Base-by-base conservation (phyloP, 805 yeast genomes). In the Lachancea sp. region DNA sequence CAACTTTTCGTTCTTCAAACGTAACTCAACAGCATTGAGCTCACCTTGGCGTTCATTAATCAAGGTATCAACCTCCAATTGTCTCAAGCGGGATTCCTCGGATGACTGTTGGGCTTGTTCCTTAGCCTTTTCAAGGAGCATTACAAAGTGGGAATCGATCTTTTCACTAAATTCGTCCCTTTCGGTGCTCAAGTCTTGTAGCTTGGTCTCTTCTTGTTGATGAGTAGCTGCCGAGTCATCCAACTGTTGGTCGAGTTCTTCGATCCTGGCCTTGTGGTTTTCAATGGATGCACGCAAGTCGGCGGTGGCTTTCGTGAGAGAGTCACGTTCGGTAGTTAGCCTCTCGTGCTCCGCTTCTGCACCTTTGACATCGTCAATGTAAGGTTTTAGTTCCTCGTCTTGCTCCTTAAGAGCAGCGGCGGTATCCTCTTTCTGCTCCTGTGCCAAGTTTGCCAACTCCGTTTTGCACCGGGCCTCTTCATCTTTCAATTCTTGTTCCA, bases 271-370 rank as follows among this genome's bases (percentile, higher is more conserved):
- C 43, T 60, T 61, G 38, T 75, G 61, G 29, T 58, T 51, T 11
- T 63, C 65, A 29, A 66, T 51, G 1, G 56, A 49, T 5, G 43
- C 43, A 23, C 49, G 53, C 29, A 78, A 63, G 37, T 62, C 60
- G 24, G 63, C 72, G 48, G 78, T 68, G 53, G 74, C 69, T 18
- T 59, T 55, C 31, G 68, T 60, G 29, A 63, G 52, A 39, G 56
- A 57, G 41, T 58, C 60, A 34, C 61, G 58, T 38, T 66, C 65
- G 40, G 65, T 68, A 25, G 58, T 45, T 41, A 71, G 44, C 5
- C 41, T 35, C 9, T 50, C 49, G 38, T 58, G 58, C 13, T 61
- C 55, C 43, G 58, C 54, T 60, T 74, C 61, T 37, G 72, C 66
- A 21, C 60, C 50, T 30, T 64, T 67, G 47, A 74, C 63, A 5